These are phyloP conservation scores for Sclerotinia spermophila DNA, from an alignment of 2,329 filamentous ascomycete genomes.

Conservation along the genomic window DNA sequence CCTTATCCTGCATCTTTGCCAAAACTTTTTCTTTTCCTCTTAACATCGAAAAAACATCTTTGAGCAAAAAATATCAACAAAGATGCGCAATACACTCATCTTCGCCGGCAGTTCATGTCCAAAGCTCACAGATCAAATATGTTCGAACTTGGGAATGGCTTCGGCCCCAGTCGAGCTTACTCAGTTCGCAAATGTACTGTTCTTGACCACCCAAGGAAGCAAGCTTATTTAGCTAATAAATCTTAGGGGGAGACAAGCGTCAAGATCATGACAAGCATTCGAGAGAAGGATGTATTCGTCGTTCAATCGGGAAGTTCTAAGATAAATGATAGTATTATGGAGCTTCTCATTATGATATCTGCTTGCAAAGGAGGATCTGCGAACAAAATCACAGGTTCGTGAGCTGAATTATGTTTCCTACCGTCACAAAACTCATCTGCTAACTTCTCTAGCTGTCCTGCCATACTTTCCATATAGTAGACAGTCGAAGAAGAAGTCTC, in stretches of 20 bases:
- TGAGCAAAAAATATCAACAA: neutral
- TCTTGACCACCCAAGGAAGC: conserved; percentile 28
- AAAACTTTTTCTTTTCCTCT: conserved; percentile 18
- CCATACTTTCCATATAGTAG: conserved; percentile 99
- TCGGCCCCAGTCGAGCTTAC: conserved; percentile 62
- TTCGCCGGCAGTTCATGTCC: conserved; percentile 67
- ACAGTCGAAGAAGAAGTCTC: conserved; percentile 98
- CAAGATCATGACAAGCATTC: conserved; percentile 69
- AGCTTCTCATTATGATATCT: conserved; percentile 97
- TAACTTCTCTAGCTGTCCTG: conserved; percentile 62
- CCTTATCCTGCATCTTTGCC: neutral
- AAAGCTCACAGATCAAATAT: conserved; percentile 61
- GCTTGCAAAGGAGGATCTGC: conserved; percentile 97
- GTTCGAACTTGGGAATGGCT: conserved; percentile 63
- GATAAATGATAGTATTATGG: conserved; percentile 99
- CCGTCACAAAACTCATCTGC: conserved; percentile 11
- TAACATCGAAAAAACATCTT: conserved; percentile 15
- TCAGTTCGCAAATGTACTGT: conserved; percentile 64
- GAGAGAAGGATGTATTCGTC: conserved; percentile 98
- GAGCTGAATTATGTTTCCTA: neutral
- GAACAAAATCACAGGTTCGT: conserved; percentile 88
- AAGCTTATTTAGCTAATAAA: conserved; percentile 29
- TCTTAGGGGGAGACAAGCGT: conserved; percentile 65
- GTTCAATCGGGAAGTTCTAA: conserved; percentile 93
- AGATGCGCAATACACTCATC: conserved; percentile 63